These are phyloP conservation scores for Saccharomyces pastorianus DNA, from an alignment of 1,139 yeast genomes.

Conservation along the genomic window DNA sequence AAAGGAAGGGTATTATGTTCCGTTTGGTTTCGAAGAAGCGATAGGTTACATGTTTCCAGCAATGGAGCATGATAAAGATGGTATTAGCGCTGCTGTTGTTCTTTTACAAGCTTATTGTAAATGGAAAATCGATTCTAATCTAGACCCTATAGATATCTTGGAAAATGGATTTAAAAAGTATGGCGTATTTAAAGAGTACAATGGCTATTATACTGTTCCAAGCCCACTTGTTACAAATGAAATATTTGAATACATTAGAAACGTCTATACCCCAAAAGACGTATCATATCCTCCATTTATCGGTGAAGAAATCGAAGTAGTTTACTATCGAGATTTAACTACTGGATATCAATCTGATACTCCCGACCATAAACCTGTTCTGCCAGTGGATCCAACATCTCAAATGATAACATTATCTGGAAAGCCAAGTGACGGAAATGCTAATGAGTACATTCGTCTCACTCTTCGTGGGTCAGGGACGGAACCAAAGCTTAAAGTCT, in stretches of 20 bases:
- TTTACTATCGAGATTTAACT: slow-evolving; percentile 77
- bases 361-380: slow-evolving; percentile 44
- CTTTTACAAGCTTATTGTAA: slow-evolving; percentile 62
- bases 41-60: slow-evolving; percentile 85
- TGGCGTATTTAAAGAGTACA: slow-evolving; percentile 78
- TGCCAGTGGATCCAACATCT: slow-evolving; percentile 64
- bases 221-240: slow-evolving; percentile 43
- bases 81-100: slow-evolving; percentile 72
- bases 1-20: slow-evolving; percentile 55
- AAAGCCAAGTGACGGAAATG: slow-evolving; percentile 15
- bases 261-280: slow-evolving; percentile 11
- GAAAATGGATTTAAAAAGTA: slow-evolving; percentile 52
- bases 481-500: slow-evolving; percentile 88
- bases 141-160: slow-evolving; percentile 40
- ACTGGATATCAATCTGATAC: slow-evolving; percentile 71
- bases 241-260: slow-evolving; percentile 49
- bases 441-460: slow-evolving; percentile 46
- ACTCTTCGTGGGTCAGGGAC: slow-evolving; percentile 95
- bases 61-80: slow-evolving; percentile 85
- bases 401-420: slow-evolving; percentile 74
- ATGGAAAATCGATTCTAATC: slow-evolving; percentile 33
- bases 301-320: slow-evolving; percentile 40
- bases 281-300: slow-evolving; percentile 30
- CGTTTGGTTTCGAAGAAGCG: slow-evolving; percentile 93
- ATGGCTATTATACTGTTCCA: slow-evolving; percentile 72